Conservation (phyloP, 768 basidiomycete species). For the Mycena belliarum region DNA sequence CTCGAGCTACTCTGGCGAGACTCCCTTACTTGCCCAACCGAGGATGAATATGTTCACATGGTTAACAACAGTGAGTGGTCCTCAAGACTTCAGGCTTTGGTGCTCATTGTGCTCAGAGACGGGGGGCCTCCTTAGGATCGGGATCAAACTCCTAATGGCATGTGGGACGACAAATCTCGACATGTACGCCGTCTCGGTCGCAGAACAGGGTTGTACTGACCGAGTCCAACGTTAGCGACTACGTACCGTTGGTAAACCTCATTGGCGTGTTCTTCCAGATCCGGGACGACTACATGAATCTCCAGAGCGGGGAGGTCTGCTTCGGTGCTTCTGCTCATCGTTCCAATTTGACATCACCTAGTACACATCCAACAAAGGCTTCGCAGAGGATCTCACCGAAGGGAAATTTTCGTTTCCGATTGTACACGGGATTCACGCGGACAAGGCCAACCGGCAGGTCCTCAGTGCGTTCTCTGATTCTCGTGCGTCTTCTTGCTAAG, state of each 20-base stretch:
- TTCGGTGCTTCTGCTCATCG: background rate
- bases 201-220: background rate
- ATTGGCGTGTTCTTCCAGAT: slow-evolving; percentile 97
- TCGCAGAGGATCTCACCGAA: slow-evolving; percentile 76
- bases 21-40: slow-evolving; percentile 85
- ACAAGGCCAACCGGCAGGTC: slow-evolving; percentile 59
- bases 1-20: slow-evolving; percentile 95
- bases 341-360: slow-evolving; percentile 23
- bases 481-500: slow-evolving; percentile 14
- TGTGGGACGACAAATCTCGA: slow-evolving; percentile 63
- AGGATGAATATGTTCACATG: slow-evolving; percentile 94
- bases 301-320: slow-evolving; percentile 80
- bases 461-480: slow-evolving; percentile 45
- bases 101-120: slow-evolving; percentile 61
- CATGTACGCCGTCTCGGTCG: slow-evolving; percentile 44
- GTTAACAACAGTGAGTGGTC: slow-evolving; percentile 82
- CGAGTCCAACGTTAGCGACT: slow-evolving; percentile 65
- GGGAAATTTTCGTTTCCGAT: slow-evolving; percentile 83
- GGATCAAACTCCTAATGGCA: slow-evolving; percentile 96
- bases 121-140: slow-evolving; percentile 88
- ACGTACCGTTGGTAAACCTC: slow-evolving; percentile 89
- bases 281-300: slow-evolving; percentile 95
- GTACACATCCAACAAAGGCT: slow-evolving; percentile 68
- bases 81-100: background rate
- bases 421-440: slow-evolving; percentile 63